Base-by-base conservation (phyloP, 129 eudicot genomes). In the Silybum marianum region DNA sequence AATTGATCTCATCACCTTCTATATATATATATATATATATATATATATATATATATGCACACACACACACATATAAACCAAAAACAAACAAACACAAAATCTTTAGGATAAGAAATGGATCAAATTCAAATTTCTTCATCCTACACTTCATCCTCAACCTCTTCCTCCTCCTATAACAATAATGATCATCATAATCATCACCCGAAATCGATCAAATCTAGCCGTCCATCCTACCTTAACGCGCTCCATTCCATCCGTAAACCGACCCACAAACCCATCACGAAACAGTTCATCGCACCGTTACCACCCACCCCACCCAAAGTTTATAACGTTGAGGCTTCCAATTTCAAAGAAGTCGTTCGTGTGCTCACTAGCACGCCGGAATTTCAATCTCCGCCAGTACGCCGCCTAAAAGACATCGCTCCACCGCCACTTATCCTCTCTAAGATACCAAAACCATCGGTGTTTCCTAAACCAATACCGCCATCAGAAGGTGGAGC, bases 241-340 rank as follows among this genome's bases (percentile, higher is more conserved):
- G 48, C 88, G 3, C 88, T 88, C 63, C 92, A 86, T 69, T 82
- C 89, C 4, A 84, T 84, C 28, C 86, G 87, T 11, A 91, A 80
- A 58, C 76, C 79, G 30, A 77, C 70, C 58, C 81, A 73, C 19
- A 88, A 86, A 73, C 85, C 83, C 23, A 69, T 51, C 60, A 78
- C 48, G 70, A 92, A 92, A 78, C 85, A 86, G 12, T 93, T 87
- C 13, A 92, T 92, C 3, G 94, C 97, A 5, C 97, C 97, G 2
- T 69, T 90, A 14, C 91, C 93, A 0, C 92, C 91, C 28, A 86
- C 87, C 9, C 97, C 87, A 4, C 90, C 97, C 0, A 90, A 80
- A 74, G 79, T 94, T 23, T 94, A 94, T 89, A 89, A 87, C 7
- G 92, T 94, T 21, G 86, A 91, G 8, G 72, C 93, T 0, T 72